Evolutionary conservation across 768 basidiomycete species (phyloP).

Genomic region (Boletus tylopilopsis): DNA sequence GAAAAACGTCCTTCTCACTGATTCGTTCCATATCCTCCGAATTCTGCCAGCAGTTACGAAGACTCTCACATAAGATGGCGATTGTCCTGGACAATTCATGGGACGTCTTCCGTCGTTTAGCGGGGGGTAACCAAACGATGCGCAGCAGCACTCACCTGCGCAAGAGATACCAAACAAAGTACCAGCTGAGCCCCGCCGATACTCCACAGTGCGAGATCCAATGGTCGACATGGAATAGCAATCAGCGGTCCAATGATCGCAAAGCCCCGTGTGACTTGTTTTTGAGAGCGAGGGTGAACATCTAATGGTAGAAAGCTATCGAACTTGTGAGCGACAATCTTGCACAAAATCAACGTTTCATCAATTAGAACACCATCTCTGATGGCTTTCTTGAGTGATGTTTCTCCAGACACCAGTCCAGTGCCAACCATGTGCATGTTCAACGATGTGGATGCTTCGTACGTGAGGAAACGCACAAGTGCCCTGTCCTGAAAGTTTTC

Average conservation of each 20-base stretch:
- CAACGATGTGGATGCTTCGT: slow-evolving; percentile 79
- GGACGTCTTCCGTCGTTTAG: slow-evolving; percentile 45
- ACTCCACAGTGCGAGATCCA: slow-evolving; percentile 77
- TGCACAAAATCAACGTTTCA: slow-evolving; percentile 40
- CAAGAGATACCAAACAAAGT: slow-evolving; percentile 71
- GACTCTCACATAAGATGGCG: slow-evolving; percentile 67
- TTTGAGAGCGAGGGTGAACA: neutral
- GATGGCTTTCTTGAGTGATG: slow-evolving; percentile 36
- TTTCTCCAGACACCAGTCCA: slow-evolving; percentile 39
- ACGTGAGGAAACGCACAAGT: slow-evolving; percentile 74
- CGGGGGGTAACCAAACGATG: neutral
- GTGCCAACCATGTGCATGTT: slow-evolving; percentile 69
- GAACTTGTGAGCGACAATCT: slow-evolving; percentile 31
- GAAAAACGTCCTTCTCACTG: slow-evolving; percentile 46
- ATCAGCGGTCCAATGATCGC: slow-evolving; percentile 49
- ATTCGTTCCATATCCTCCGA: slow-evolving; percentile 93
- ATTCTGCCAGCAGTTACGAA: slow-evolving; percentile 87
- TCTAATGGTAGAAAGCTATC: slow-evolving; percentile 13
- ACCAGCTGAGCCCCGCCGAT: slow-evolving; percentile 78
- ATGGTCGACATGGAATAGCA: slow-evolving; percentile 53
- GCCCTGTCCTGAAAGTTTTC: slow-evolving; percentile 72
- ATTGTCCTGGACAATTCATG: slow-evolving; percentile 76
- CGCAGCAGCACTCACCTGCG: slow-evolving; percentile 46
- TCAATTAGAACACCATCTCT: slow-evolving; percentile 38
- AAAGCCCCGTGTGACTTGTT: neutral